Conservation (phyloP, 1,284 basidiomycete genomes). For the Boletus sp. region DNA sequence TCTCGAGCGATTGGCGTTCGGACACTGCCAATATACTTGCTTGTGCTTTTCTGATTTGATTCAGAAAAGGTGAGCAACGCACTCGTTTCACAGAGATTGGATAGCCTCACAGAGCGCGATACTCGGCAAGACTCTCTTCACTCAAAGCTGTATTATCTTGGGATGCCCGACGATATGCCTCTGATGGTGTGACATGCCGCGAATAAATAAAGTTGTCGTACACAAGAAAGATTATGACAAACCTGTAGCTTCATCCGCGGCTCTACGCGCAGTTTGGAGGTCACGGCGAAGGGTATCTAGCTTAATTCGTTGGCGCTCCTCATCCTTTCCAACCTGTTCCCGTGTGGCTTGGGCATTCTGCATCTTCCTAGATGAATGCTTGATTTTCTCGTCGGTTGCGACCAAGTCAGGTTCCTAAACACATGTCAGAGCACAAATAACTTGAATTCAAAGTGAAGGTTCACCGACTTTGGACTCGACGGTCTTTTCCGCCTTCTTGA, state of each 20-base stretch:
- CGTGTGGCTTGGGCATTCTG: conserved; percentile 65
- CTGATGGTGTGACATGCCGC: conserved; percentile 37
- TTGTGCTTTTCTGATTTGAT: conserved; percentile 60
- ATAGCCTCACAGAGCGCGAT: conserved; percentile 73
- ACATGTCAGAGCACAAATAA: not conserved
- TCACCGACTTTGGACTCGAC: conserved; percentile 74
- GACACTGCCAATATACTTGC: conserved; percentile 79
- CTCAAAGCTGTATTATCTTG: conserved; percentile 77
- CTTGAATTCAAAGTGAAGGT: not conserved
- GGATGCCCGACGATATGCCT: conserved; percentile 74
- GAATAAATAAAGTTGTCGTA: not conserved
- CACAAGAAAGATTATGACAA: conserved; percentile 3
- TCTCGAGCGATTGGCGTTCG: conserved; percentile 86
- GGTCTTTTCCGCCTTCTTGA: conserved; percentile 81
- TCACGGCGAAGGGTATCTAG: conserved; percentile 63
- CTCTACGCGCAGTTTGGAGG: conserved; percentile 63
- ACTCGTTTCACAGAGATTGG: not conserved
- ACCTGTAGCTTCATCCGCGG: conserved; percentile 81
- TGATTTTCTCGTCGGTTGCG: conserved; percentile 82
- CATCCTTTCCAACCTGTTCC: conserved; percentile 69
- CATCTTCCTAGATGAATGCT: conserved; percentile 78
- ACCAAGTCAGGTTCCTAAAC: conserved; percentile 77
- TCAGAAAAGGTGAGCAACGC: conserved; percentile 6
- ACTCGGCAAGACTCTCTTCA: conserved; percentile 85
- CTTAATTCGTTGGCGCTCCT: conserved; percentile 62